Evolutionary conservation across 1,284 basidiomycete species (phyloP).

Genomic region (Microstroma glucosiphilum): DNA sequence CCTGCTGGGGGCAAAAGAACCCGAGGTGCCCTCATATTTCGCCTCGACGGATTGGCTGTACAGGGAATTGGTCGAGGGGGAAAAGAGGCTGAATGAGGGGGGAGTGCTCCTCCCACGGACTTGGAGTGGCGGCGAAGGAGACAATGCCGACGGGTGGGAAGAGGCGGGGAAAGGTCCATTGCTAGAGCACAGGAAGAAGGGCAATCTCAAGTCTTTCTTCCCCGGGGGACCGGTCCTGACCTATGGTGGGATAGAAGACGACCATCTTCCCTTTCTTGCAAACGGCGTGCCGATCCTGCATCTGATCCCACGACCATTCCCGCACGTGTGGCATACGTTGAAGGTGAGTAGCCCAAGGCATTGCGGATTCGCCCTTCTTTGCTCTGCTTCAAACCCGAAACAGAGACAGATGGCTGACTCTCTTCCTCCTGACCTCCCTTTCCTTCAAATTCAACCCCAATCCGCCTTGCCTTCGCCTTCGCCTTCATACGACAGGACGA

Average conservation of each 20-base stretch:
- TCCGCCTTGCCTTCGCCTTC: conserved; percentile 45
- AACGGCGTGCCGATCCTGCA: conserved; percentile 83
- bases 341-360: background rate
- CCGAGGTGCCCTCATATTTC: conserved; percentile 37
- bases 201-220: conserved; percentile 56
- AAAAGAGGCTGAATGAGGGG: conserved; percentile 21
- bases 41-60: conserved; percentile 37
- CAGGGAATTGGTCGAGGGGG: conserved; percentile 22
- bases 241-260: conserved; percentile 76
- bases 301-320: conserved; percentile 83
- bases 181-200: conserved; percentile 81
- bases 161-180: background rate
- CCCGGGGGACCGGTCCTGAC: background rate
- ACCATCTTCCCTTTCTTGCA: conserved; percentile 83
- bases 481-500: conserved; percentile 66
- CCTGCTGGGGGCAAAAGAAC: conserved; percentile 35
- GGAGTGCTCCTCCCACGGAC: conserved; percentile 24
- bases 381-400: background rate
- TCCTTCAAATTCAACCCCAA: conserved; percentile 7
- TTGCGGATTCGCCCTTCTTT: conserved; percentile 55
- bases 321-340: conserved; percentile 81
- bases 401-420: background rate
- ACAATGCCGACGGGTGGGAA: conserved; percentile 16
- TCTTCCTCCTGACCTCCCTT: background rate
- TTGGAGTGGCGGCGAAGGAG: background rate